Evolutionary conservation across 2,329 filamentous ascomycete genomes (phyloP).

Genomic region (Fusarium floridanum): DNA sequence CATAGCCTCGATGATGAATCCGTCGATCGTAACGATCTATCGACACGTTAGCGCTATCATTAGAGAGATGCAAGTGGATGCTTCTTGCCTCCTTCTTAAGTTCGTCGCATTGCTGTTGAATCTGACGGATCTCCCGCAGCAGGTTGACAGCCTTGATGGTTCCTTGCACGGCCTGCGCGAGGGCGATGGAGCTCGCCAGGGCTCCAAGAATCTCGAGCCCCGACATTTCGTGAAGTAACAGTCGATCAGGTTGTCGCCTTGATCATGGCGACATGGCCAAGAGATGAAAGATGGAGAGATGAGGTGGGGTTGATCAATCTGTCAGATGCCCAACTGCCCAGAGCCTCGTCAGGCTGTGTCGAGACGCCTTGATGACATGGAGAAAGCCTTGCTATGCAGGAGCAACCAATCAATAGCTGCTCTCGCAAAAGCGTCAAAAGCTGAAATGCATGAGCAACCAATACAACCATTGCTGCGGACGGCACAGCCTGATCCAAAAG

Average conservation of each 20-base stretch:
- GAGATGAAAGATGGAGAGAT: not conserved
- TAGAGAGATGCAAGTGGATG: accelerated
- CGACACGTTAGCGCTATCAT: not conserved
- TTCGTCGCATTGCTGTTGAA: slow-evolving; percentile 1
- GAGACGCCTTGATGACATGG: not conserved
- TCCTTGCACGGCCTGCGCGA: slow-evolving; percentile 16
- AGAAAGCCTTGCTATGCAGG: not conserved
- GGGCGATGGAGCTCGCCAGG: slow-evolving; percentile 24
- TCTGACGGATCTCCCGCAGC: not conserved
- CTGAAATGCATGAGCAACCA: not conserved
- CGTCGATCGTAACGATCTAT: slow-evolving; percentile 22
- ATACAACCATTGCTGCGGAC: not conserved
- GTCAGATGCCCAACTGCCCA: not conserved
- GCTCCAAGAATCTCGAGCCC: slow-evolving; percentile 29
- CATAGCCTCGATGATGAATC: slow-evolving; percentile 12
- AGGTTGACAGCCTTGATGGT: slow-evolving; percentile 23
- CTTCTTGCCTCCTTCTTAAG: not conserved
- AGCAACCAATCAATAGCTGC: not conserved
- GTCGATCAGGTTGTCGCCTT: not conserved
- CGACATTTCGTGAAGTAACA: not conserved
- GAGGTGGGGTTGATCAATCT: not conserved
- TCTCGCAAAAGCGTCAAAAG: not conserved
- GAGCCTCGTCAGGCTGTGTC: slow-evolving; percentile 20
- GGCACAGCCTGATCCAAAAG: not conserved
- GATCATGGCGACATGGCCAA: not conserved